Evolutionary conservation across 2,329 filamentous ascomycete genomes (phyloP).

Genomic region (Alternaria rosae): DNA sequence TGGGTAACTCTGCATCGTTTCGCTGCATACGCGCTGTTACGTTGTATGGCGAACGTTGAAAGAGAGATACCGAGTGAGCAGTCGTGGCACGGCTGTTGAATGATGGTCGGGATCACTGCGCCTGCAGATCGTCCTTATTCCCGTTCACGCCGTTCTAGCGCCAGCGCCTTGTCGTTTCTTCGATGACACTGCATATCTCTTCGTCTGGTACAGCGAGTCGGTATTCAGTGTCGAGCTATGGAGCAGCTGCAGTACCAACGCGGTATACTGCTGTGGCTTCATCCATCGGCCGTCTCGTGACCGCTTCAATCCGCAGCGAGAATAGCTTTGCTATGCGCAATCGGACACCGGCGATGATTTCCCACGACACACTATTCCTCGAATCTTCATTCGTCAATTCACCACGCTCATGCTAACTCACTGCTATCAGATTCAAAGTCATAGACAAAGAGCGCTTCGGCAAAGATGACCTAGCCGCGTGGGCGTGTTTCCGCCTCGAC

Average conservation of each 20-base stretch:
- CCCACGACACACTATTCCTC: neutral
- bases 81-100: constrained; percentile 14
- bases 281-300: neutral
- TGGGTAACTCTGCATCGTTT: neutral
- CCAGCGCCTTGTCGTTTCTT: constrained; percentile 22
- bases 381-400: neutral
- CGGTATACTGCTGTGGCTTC: neutral
- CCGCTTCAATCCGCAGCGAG: neutral
- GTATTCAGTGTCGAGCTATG: neutral
- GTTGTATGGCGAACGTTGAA: neutral
- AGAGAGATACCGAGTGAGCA: neutral
- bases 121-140: constrained; percentile 24
- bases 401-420: constrained; percentile 3
- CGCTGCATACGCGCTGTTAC: neutral
- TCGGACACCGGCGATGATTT: neutral
- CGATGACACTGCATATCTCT: neutral
- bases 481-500: constrained; percentile 88
- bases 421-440: constrained; percentile 72
- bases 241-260: neutral
- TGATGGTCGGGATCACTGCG: constrained; percentile 8
- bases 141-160: constrained; percentile 1
- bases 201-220: neutral
- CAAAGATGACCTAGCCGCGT: constrained; percentile 79
- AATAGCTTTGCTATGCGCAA: neutral
- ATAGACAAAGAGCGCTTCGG: constrained; percentile 81